Conservation (phyloP, 2,329 filamentous ascomycete species). For the Fusarium sp. region DNA sequence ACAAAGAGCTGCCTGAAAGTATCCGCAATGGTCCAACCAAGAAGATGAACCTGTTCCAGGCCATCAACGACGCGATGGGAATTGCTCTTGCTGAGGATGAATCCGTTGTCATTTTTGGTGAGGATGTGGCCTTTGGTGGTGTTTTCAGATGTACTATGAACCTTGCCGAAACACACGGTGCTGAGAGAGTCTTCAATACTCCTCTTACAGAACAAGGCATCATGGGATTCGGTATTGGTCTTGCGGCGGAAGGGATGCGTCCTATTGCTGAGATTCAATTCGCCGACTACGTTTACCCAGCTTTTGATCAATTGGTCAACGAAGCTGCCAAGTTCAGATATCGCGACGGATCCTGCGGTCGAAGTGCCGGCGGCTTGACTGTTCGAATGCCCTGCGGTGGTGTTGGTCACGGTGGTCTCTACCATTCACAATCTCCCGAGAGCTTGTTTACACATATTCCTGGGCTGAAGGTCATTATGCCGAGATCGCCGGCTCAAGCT, state of each 20-base stretch:
- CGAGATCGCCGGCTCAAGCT: slow-evolving; percentile 86
- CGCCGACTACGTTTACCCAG: slow-evolving; percentile 92
- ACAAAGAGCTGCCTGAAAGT: slow-evolving; percentile 77
- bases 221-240: slow-evolving; percentile 91
- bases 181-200: slow-evolving; percentile 94
- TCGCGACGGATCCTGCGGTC: slow-evolving; percentile 71
- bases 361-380: slow-evolving; percentile 81
- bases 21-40: slow-evolving; percentile 79
- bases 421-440: slow-evolving; percentile 93
- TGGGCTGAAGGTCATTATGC: slow-evolving; percentile 86
- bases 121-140: slow-evolving; percentile 96
- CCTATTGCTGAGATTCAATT: slow-evolving; percentile 97
- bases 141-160: slow-evolving; percentile 97
- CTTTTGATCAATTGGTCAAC: slow-evolving; percentile 94
- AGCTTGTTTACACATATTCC: slow-evolving; percentile 90
- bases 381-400: slow-evolving; percentile 91
- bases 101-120: slow-evolving; percentile 90
- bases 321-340: slow-evolving; percentile 92
- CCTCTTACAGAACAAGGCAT: slow-evolving; percentile 95
- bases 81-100: slow-evolving; percentile 87
- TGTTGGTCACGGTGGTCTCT: slow-evolving; percentile 88
- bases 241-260: slow-evolving; percentile 90
- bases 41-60: slow-evolving; percentile 93
- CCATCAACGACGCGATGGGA: slow-evolving; percentile 90
- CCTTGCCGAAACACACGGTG: slow-evolving; percentile 87